phyloP scores from a whole-genome alignment of 192 early-diverging fungal genomes.

The Umbelopsis ramanniana region DNA sequence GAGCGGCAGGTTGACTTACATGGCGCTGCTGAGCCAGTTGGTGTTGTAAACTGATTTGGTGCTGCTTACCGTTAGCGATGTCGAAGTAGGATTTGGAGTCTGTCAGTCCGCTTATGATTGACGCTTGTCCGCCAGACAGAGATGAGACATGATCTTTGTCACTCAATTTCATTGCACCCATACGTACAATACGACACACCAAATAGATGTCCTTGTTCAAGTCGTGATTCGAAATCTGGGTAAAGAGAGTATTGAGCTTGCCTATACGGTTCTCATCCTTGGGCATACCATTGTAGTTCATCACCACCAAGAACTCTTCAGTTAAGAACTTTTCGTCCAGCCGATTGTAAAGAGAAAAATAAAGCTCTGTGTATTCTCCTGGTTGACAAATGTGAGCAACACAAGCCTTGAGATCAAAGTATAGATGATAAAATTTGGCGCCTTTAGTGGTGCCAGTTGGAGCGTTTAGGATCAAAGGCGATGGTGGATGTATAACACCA shows the following conservation, averaged over 20 bases:
- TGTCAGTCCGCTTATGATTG: constrained; percentile 17
- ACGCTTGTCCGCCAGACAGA: constrained; percentile 21
- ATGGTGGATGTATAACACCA: background rate
- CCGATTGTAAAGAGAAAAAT: constrained; percentile 62
- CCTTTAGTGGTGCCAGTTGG: constrained; percentile 19
- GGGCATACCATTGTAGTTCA: constrained; percentile 62
- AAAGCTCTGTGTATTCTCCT: constrained; percentile 64
- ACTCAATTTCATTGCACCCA: constrained; percentile 63
- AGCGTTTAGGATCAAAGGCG: background rate
- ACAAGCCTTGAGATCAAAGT: constrained; percentile 61
- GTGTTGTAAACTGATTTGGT: constrained; percentile 20
- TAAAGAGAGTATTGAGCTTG: constrained; percentile 61
- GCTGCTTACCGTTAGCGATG: constrained; percentile 8
- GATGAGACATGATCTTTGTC: constrained; percentile 48
- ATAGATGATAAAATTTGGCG: constrained; percentile 53
- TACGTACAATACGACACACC: constrained; percentile 63
- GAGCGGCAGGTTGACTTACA: constrained; percentile 5
- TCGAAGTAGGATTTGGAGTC: constrained; percentile 15
- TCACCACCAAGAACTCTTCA: constrained; percentile 62
- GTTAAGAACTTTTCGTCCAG: constrained; percentile 50
- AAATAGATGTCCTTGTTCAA: constrained; percentile 55
- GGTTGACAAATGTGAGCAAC: constrained; percentile 60
- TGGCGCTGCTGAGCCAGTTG: constrained; percentile 18
- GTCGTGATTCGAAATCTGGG: constrained; percentile 58
- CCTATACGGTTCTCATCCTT: constrained; percentile 46